phyloP scores from a whole-genome alignment of 768 basidiomycete genomes.

The Leccinum rimulosum region DNA sequence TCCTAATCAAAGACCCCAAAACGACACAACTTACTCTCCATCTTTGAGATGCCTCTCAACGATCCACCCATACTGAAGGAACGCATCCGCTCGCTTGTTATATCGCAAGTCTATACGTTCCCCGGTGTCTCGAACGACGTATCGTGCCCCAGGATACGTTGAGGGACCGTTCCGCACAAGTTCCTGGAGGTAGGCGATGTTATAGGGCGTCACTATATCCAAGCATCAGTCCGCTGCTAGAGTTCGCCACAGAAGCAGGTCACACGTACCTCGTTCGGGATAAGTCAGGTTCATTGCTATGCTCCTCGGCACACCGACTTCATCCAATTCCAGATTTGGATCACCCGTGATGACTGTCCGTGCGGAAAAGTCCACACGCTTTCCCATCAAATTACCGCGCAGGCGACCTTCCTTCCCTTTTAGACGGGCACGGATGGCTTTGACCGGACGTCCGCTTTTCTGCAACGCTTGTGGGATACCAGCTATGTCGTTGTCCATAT shows the following conservation, averaged over 20 bases:
- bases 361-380: constrained; percentile 98
- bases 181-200: constrained; percentile 91
- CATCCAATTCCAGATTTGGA: constrained; percentile 92
- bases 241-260: neutral
- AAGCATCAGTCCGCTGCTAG: constrained; percentile 8
- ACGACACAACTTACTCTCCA: constrained; percentile 78
- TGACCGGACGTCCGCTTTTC: constrained; percentile 96
- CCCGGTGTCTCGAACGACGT: constrained; percentile 95
- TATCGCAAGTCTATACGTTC: constrained; percentile 96
- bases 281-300: constrained; percentile 98
- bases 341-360: constrained; percentile 99
- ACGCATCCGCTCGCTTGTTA: constrained; percentile 93
- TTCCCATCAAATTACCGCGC: constrained; percentile 98
- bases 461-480: constrained; percentile 97
- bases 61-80: constrained; percentile 97
- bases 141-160: constrained; percentile 93
- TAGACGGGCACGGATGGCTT: constrained; percentile 95
- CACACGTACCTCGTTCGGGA: constrained; percentile 82
- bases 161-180: constrained; percentile 94
- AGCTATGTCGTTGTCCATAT: constrained; percentile 99
- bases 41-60: constrained; percentile 97
- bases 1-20: neutral
- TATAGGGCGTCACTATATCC: constrained; percentile 87
- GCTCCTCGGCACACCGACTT: constrained; percentile 92
- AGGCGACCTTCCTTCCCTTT: constrained; percentile 99